Evolutionary conservation across 2,329 filamentous ascomycete genomes (phyloP).

Genomic region (Venturia pyrina): DNA sequence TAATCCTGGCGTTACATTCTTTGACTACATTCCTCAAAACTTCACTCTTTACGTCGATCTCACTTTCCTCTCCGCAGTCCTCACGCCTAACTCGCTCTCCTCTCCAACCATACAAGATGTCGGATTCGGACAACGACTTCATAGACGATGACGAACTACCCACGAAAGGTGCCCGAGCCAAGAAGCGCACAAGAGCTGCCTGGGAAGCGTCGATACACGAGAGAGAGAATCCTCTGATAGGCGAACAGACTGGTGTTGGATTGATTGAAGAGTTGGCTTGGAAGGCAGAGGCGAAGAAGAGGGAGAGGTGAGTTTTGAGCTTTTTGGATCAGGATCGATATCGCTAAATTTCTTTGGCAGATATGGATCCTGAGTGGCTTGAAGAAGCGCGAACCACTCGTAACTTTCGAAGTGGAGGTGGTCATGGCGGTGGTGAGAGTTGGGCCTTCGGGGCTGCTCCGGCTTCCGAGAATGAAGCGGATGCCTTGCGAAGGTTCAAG

Average conservation of each 20-base stretch:
- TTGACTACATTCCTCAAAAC: not conserved
- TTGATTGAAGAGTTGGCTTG: constrained; percentile 63
- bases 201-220: constrained; percentile 11
- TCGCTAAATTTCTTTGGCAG: not conserved
- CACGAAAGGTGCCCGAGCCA: constrained; percentile 27
- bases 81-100: not conserved
- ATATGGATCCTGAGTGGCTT: not conserved
- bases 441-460: not conserved
- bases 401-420: not conserved
- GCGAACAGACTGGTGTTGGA: constrained; percentile 66
- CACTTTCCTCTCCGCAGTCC: not conserved
- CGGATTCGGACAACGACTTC: constrained; percentile 64
- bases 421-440: not conserved
- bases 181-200: constrained; percentile 25
- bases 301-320: constrained; percentile 45
- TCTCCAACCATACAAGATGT: constrained; percentile 40
- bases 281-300: constrained; percentile 71
- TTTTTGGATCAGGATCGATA: not conserved
- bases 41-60: constrained; percentile 9
- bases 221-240: constrained; percentile 32
- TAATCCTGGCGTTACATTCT: not conserved
- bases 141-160: constrained; percentile 46
- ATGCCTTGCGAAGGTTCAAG: not conserved
- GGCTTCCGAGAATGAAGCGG: not conserved
- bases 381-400: not conserved